Evolutionary conservation across 2,329 filamentous ascomycete species (phyloP).

Genomic region (Fusarium pilosicola): DNA sequence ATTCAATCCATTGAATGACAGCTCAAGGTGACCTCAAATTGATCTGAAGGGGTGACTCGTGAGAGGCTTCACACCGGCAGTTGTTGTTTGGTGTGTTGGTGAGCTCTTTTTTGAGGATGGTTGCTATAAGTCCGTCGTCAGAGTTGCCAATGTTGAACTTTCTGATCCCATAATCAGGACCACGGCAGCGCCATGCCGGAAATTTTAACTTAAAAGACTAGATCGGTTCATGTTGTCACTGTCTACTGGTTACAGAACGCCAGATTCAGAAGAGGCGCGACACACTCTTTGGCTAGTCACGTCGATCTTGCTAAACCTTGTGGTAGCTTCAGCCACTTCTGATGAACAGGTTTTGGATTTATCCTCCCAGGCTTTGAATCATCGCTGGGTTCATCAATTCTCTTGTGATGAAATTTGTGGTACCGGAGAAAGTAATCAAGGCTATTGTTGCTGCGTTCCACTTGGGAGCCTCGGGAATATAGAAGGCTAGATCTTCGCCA

Average conservation of each 20-base stretch:
- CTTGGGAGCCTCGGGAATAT: neutral
- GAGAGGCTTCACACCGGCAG: constrained; percentile 10
- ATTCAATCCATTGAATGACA: constrained; percentile 23
- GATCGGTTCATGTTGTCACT: constrained; percentile 22
- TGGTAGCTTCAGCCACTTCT: constrained; percentile 20
- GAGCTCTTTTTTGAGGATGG: constrained; percentile 21
- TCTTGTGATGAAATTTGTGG: neutral
- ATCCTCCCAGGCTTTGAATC: constrained; percentile 15
- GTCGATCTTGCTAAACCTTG: constrained; percentile 30
- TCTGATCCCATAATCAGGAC: neutral
- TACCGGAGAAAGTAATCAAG: neutral
- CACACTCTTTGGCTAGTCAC: constrained; percentile 12
- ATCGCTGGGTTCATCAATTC: neutral
- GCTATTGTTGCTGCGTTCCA: constrained; percentile 8
- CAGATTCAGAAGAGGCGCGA: constrained; percentile 4
- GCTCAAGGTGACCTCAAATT: constrained; percentile 10
- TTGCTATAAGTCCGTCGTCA: neutral
- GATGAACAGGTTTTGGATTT: constrained; percentile 14
- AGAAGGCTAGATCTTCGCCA: constrained; percentile 12
- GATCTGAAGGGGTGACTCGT: constrained; percentile 11
- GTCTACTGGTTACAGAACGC: constrained; percentile 15
- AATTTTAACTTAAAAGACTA: constrained; percentile 5
- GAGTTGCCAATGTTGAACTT: constrained; percentile 10
- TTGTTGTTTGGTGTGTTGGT: constrained; percentile 13
- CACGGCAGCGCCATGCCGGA: constrained; percentile 17